Evolutionary conservation across 2,329 filamentous ascomycete genomes (phyloP).

Genomic region (Tolypocladium nubicola): DNA sequence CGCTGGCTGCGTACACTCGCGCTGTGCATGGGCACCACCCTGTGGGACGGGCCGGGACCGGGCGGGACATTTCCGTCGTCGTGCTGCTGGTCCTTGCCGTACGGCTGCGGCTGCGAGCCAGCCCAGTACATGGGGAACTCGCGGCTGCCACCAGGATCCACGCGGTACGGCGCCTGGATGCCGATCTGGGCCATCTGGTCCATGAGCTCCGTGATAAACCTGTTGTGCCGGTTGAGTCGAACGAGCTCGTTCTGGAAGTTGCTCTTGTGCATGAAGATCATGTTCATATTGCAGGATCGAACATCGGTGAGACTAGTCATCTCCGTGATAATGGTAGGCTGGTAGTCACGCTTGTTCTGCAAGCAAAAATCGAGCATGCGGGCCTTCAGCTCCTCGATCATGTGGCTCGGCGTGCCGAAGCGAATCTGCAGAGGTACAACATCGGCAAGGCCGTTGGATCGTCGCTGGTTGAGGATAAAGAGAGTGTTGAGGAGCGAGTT

Average conservation of each 20-base stretch:
- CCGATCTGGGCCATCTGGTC: conserved; percentile 71
- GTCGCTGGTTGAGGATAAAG: conserved; percentile 90
- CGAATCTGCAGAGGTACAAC: conserved; percentile 75
- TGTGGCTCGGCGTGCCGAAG: conserved; percentile 73
- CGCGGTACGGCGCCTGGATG: conserved; percentile 62
- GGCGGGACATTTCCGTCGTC: conserved; percentile 8
- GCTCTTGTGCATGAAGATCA: conserved; percentile 95
- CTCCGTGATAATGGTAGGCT: conserved; percentile 77
- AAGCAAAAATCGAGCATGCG: conserved; percentile 75
- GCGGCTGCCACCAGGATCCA: conserved; percentile 56
- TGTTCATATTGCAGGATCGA: conserved; percentile 77
- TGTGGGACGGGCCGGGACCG: conserved; percentile 1
- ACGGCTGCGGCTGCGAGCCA: conserved; percentile 21
- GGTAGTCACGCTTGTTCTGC: conserved; percentile 81
- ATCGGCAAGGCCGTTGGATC: conserved; percentile 80
- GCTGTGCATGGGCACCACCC: conserved; percentile 6
- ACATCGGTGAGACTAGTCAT: conserved; percentile 70
- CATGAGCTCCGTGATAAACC: conserved; percentile 89
- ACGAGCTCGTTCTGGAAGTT: conserved; percentile 94
- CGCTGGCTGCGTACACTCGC: conserved; percentile 6
- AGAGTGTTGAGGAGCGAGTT: conserved; percentile 89
- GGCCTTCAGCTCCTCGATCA: conserved; percentile 73
- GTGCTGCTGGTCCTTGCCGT: conserved; percentile 16
- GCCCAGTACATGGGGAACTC: conserved; percentile 54
- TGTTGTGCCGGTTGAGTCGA: conserved; percentile 82